Conservation (phyloP, 139 green algal genomes). For the Nannochloris sp. region DNA sequence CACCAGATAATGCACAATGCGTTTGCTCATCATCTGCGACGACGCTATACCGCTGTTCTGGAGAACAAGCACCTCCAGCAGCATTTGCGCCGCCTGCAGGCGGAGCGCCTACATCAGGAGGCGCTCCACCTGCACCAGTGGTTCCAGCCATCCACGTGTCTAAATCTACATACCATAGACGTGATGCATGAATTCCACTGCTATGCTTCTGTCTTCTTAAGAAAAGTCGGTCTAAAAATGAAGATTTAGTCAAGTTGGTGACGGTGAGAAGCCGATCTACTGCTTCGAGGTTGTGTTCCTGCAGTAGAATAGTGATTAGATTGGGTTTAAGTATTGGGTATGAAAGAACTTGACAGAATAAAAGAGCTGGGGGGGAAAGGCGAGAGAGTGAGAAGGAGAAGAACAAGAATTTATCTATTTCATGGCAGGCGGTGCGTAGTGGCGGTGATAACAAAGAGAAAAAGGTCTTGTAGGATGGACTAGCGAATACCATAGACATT, state of each 20-base stretch:
- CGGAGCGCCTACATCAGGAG: background rate
- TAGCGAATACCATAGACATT: too few species aligned
- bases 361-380: too few species aligned
- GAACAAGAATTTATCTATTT: too few species aligned
- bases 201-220: conserved; percentile 17
- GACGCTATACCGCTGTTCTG: conserved; percentile 18
- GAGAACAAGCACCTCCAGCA: background rate
- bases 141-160: conserved; percentile 59
- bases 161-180: conserved; percentile 53
- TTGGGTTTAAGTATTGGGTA: background rate
- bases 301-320: too few species aligned
- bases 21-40: conserved; percentile 41
- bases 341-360: too few species aligned
- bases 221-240: conserved; percentile 33
- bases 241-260: conserved; percentile 4
- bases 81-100: background rate
- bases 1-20: conserved; percentile 50
- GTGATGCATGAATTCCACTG: conserved; percentile 4
- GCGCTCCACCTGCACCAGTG: background rate
- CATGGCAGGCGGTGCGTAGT: too few species aligned
- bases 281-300: conserved; percentile 21
- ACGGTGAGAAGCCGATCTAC: conserved; percentile 22
- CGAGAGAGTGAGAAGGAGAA: too few species aligned
- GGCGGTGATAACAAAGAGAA: too few species aligned
- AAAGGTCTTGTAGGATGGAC: too few species aligned